These are phyloP conservation scores for Harringtonia lauricola DNA, from an alignment of 2,329 filamentous ascomycete genomes.

Conservation along the genomic window DNA sequence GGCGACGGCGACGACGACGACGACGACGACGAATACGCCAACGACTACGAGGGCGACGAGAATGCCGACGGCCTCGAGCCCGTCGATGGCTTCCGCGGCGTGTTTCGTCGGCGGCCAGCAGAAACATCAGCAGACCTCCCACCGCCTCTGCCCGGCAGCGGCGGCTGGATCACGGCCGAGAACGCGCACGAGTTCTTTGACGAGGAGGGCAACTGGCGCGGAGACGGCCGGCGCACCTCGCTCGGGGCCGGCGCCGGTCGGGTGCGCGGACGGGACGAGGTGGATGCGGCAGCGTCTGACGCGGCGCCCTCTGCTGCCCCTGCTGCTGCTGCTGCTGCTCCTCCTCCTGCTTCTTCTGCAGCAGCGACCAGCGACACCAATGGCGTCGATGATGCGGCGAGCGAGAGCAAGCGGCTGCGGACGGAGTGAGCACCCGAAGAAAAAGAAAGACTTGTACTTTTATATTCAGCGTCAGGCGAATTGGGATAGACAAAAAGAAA, in stretches of 20 bases:
- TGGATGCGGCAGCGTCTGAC: constrained; percentile 19
- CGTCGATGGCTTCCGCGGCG: constrained; percentile 47
- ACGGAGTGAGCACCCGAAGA: constrained; percentile 23
- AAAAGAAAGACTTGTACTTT: neutral
- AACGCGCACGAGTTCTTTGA: constrained; percentile 82
- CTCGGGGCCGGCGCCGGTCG: constrained; percentile 56
- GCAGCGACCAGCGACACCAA: neutral
- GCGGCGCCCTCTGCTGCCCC: neutral
- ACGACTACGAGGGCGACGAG: constrained; percentile 43
- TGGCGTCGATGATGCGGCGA: constrained; percentile 20
- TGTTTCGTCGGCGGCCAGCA: constrained; percentile 32
- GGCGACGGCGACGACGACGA: constrained; percentile 42
- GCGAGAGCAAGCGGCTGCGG: constrained; percentile 36
- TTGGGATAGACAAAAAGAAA: too few relatives aligned
- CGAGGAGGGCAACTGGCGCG: constrained; percentile 68
- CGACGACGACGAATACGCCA: constrained; percentile 33
- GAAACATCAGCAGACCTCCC: constrained; percentile 35
- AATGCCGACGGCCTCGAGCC: constrained; percentile 46
- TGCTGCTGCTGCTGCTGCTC: neutral
- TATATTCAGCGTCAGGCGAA: too few relatives aligned
- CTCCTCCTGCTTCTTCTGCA: neutral
- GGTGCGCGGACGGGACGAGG: constrained; percentile 41
- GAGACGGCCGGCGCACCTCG: constrained; percentile 30
- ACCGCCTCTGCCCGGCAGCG: constrained; percentile 61
- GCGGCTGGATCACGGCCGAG: constrained; percentile 82